A percentile compares a stretch with the other conserved stretches of the same genome.
Conservation (phyloP, 2,329 filamentous ascomycete genomes). For the Neobulgaria alba region DNA sequence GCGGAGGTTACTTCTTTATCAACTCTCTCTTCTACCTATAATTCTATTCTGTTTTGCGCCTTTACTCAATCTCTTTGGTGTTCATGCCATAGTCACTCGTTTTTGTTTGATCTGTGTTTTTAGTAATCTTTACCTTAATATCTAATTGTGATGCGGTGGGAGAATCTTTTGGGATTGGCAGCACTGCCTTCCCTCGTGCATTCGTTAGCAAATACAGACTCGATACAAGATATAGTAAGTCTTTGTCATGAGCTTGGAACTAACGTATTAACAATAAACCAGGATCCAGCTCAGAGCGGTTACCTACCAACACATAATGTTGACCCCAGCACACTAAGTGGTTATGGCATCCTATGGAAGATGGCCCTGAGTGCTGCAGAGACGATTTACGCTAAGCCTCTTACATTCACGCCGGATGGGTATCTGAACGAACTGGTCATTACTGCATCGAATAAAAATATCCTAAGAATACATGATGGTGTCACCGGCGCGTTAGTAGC, state of each 20-base stretch:
- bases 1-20: too few species aligned
- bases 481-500: not conserved
- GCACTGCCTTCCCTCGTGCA: not conserved
- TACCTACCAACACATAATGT: constrained; percentile 15
- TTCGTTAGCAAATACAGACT: not conserved
- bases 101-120: too few species aligned
- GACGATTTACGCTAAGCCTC: constrained; percentile 12
- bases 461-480: constrained; percentile 33
- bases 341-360: constrained; percentile 11
- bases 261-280: not conserved
- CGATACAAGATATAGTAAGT: constrained; percentile 1
- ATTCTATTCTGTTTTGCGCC: too few species aligned
- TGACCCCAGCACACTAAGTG: constrained; percentile 9
- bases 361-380: constrained; percentile 4
- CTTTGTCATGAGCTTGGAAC: not conserved
- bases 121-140: too few species aligned
- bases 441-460: constrained; percentile 48
- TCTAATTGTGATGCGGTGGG: too few species aligned
- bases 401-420: constrained; percentile 23
- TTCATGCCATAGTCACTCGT: too few species aligned
- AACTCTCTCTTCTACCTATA: too few species aligned
- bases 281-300: constrained; percentile 6
- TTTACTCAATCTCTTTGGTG: too few species aligned
- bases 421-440: constrained; percentile 41
- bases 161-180: too few species aligned